Evolutionary conservation across 805 yeast genomes (phyloP), one percentile per base, ranked within the genome.

Genomic region (Saturnispora sekii): DNA sequence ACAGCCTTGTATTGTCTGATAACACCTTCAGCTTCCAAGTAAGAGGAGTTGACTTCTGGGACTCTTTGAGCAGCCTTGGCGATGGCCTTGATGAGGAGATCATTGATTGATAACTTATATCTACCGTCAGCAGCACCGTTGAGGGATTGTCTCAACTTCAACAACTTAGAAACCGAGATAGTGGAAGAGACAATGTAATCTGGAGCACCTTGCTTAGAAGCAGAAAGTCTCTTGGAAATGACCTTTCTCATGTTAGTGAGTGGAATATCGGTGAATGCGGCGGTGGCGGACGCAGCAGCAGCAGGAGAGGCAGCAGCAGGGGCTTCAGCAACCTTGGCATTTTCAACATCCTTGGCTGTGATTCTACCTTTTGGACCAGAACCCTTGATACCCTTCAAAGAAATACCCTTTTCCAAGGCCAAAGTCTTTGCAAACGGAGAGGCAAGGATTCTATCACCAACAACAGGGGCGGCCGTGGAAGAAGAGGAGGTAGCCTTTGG

Each of bases 351-450:
- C 58, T 79, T 79, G 60, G 89, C 93, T 53, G 85, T 74, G 63
- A 93, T 86, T 73, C 98, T 85, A 55, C 97, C 97, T 59, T 74
- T 74, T 62, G 97, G 97, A 56, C 98, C 98, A 37, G 96, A 68
- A 60, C 97, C 97, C 65, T 78, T 78, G 60, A 93, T 72, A 57
- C 77, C 77, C 70, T 84, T 86, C 60, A 90, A 76, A 37, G 94
- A 74, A 59, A 90, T 72, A 58, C 97, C 98, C 65, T 81, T 77
- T 66, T 90, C 96, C 54, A 89, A 73, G 48, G 98, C 98, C 52
- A 93, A 71, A 53, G 79, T 79, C 74, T 90, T 90, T 49, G 98
- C 98, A 53, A 84, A 71, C 48, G 98, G 98, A 50, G 97, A 89
- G 38, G 97, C 97, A 54, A 86, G 64, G 63, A 93, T 82, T 68